Conservation (phyloP, 1,284 basidiomycete species). For the Tylopilus sp. region DNA sequence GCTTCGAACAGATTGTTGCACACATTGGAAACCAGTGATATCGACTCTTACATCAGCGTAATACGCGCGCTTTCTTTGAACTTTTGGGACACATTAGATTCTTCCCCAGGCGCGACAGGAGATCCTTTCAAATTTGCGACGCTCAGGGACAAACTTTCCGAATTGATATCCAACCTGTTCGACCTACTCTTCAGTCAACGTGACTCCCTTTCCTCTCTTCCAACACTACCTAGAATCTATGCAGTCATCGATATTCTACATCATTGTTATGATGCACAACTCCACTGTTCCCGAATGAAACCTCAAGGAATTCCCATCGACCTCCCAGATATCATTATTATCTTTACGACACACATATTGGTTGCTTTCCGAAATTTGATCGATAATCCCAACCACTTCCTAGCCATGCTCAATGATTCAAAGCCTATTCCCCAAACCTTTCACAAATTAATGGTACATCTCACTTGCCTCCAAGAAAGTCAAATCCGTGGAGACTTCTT, state of each 20-base stretch:
- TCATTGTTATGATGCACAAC: constrained; percentile 26
- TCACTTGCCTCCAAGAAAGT: constrained; percentile 17
- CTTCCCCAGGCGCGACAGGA: constrained; percentile 5
- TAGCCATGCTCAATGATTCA: constrained; percentile 37
- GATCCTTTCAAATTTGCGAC: constrained; percentile 8
- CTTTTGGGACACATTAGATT: constrained; percentile 19
- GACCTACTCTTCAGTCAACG: constrained; percentile 32
- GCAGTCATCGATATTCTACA: constrained; percentile 32
- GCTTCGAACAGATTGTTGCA: constrained; percentile 49
- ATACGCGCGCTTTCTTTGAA: constrained; percentile 21
- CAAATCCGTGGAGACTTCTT: constrained; percentile 26
- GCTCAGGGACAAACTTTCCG: constrained; percentile 34
- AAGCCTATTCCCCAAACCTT: constrained; percentile 47
- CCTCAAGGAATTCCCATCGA: constrained; percentile 18
- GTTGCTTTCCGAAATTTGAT: constrained; percentile 26
- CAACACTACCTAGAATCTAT: constrained; percentile 15
- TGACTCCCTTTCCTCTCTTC: constrained; percentile 6
- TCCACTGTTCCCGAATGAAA: constrained; percentile 27
- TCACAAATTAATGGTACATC: constrained; percentile 36
- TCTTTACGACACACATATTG: constrained; percentile 43
- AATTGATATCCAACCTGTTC: constrained; percentile 37
- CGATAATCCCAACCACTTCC: constrained; percentile 19
- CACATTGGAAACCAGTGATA: constrained; percentile 28
- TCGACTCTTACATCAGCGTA: constrained; percentile 35
- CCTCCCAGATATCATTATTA: constrained; percentile 43